Evolutionary conservation across 306 rosid genomes (phyloP), one percentile per base, ranked within the genome.

Genomic region (Rubus parviflorus): DNA sequence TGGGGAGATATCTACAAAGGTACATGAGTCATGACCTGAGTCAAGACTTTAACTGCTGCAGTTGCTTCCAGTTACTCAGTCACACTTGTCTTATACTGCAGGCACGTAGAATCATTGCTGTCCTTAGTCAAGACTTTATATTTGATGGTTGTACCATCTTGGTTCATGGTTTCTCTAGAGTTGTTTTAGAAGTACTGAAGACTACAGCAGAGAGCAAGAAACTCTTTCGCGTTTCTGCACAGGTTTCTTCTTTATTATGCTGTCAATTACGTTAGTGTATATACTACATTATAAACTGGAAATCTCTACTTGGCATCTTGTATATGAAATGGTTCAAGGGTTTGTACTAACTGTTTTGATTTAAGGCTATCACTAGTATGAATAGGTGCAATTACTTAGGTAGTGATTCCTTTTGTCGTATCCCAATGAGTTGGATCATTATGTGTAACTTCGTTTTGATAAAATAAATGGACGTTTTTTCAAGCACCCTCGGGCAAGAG

Each of bases 101-200:
- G 98, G 97, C 98, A 74, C 97, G 98, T 71, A 86, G 89, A 68
- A 69, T 92, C 54, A 92, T 92, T 79, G 92, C 96, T n/a, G 93
- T 92, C 90, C 90, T 95, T 51, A 82, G 97, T 80, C 97, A 95
- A 80, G 98, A 95, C 82, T 95, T 92, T 73, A 89, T 95, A 77
- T 89, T 86, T 81, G 92, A 89, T 79, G 98, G 97, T 25, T 92
- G 97, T 70, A 92, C 98, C 22, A 95, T 94, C 79, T 82, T 94
- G 84, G 98, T 95, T 68, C 98, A 95, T 66, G 98, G 98, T 74
- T 95, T 88, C 72, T 95, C 98, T 13, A 83, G 97, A 85, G 97
- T 95, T 72, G 97, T 95, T 64, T 68, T 95, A 45, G 93, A 95
- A 87, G 88, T 89, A 69, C 84, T 95, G 49, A 92, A 87, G 86